These are phyloP conservation scores for Dittrichia graveolens DNA, from an alignment of 129 eudicot species.

Conservation along the genomic window DNA sequence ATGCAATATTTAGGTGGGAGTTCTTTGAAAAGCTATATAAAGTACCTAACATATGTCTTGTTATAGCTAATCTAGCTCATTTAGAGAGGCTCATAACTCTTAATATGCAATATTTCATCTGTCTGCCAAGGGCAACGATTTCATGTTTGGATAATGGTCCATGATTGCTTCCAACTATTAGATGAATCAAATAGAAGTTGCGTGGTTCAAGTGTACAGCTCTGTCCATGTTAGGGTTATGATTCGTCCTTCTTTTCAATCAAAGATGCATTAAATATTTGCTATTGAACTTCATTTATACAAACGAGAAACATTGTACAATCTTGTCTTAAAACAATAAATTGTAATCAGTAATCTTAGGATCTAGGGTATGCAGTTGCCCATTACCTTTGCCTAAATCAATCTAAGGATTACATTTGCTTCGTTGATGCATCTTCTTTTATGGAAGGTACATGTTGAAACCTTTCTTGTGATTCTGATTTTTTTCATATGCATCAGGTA, in stretches of 20 bases:
- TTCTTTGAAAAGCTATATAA: not conserved
- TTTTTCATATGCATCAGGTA: not conserved
- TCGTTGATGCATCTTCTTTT: not conserved
- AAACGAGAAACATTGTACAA: constrained; percentile 4
- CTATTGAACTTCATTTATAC: not conserved
- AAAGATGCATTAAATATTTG: not conserved
- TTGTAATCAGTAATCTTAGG: constrained; percentile 5
- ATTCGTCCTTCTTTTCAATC: constrained; percentile 6
- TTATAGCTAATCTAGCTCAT: not conserved
- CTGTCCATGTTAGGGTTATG: constrained; percentile 17
- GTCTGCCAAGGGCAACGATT: not conserved
- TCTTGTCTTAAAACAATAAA: not conserved
- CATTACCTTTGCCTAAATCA: constrained; percentile 4
- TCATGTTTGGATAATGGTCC: not conserved
- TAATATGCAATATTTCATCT: not conserved
- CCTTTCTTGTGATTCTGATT: not conserved
- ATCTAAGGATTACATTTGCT: not conserved
- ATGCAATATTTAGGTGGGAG: not conserved
- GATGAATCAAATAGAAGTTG: not conserved
- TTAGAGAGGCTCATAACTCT: not conserved
- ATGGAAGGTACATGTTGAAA: not conserved
- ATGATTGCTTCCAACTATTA: constrained; percentile 8
- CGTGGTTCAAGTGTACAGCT: not conserved
- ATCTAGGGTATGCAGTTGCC: not conserved
- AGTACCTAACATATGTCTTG: not conserved